phyloP scores from a whole-genome alignment of 2,329 filamentous ascomycete genomes.

The Aspergillus sp. region DNA sequence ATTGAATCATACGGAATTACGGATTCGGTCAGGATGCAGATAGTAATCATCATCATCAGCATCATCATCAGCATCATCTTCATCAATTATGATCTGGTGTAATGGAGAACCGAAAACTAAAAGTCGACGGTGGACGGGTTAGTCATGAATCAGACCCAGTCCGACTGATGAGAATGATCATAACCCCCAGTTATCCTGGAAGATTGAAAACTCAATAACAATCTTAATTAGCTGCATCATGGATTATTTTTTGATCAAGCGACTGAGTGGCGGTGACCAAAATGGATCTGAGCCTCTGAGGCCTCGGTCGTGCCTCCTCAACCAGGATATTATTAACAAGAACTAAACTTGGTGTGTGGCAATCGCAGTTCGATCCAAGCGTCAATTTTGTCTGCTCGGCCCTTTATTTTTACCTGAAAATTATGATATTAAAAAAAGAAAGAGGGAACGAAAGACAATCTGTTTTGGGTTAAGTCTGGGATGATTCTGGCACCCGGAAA shows the following conservation, averaged over 20 bases:
- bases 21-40: not conserved
- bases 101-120: not conserved
- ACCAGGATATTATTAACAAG: not conserved
- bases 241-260: not conserved
- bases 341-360: not conserved
- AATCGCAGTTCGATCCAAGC: not conserved
- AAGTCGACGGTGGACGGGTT: not conserved
- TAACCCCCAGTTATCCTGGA: not conserved
- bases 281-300: not conserved
- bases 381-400: not conserved
- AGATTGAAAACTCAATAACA: not conserved
- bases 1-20: not conserved
- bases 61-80: not conserved
- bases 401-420: not conserved
- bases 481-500: not conserved
- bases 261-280: slow-evolving; percentile 2
- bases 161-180: not conserved
- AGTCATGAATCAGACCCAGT: not conserved
- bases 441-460: no score
- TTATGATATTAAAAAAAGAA: no score
- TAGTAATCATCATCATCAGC: not conserved
- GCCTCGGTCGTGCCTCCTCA: slow-evolving; percentile 2
- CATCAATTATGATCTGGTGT: not conserved
- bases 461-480: no score
- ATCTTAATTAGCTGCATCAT: not conserved